Evolutionary conservation across 2,329 filamentous ascomycete species (phyloP), one percentile per base, ranked within the genome.

Genomic region (Zymoseptoria tritici): DNA sequence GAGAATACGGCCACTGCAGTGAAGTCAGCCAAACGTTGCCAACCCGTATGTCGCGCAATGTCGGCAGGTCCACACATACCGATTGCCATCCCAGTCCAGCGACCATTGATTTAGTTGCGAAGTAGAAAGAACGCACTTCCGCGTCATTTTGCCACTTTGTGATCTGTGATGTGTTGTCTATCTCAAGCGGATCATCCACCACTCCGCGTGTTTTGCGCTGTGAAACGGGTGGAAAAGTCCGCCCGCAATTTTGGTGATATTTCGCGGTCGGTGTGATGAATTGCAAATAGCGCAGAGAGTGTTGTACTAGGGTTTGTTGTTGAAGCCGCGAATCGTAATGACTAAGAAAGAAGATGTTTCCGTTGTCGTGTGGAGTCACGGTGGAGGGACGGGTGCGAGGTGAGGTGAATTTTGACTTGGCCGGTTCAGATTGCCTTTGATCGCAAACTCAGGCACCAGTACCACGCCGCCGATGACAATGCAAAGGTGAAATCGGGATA

Each of bases 71-170:
- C 13, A 29, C 16, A 54, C 59, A 53, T 54, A 60, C 58, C 78
- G 73, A 68, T 90, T 90, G 46, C 85, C 85, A 62, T 82, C 77
- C 66, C 83, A 87, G 68, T 87, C 85, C 7, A 88, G 77, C 56
- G 82, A 70, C 74, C 74, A 77, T 64, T 77, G 75, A 63, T 77
- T 76, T 26, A 77, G 70, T 56, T 75, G 71, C 22, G 74, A 77
- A 57, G 78, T 80, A 57, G 78, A 77, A 49, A 80, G 72, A 19
- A 70, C 59, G 57, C 71, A 73, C 57, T 71, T 70, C 13, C 71
- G 65, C 19, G 68, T 68, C 71, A 72, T 72, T 11, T 62, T 31
- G 54, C 19, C 22, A 36, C 4, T 29, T 29, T 29, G 26, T 29
- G 8, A 29, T 29, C 26, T 29, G 26, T 29, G 8, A 29, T 29